A percentile compares a stretch with the other conserved stretches of the same genome.
These are phyloP conservation scores for Coemansia sp. DNA, from an alignment of 192 early-diverging fungal genomes.

Conservation along the genomic window DNA sequence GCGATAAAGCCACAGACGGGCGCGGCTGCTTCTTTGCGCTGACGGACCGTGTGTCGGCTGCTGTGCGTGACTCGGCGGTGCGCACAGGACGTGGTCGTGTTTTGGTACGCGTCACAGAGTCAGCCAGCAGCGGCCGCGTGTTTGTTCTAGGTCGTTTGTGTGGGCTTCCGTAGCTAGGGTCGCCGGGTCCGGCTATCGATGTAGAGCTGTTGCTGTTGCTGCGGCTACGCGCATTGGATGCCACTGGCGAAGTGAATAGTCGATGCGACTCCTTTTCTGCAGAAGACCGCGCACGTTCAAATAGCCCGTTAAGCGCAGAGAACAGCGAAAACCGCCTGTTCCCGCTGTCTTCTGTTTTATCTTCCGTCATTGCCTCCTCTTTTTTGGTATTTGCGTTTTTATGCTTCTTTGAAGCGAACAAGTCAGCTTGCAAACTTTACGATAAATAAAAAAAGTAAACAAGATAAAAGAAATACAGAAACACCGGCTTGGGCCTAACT, in stretches of 20 bases:
- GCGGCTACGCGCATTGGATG: neutral
- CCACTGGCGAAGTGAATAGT: slow-evolving; percentile 21
- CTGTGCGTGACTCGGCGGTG: neutral
- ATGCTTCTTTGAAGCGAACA: too few relatives aligned
- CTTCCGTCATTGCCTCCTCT: neutral
- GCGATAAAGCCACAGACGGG: neutral
- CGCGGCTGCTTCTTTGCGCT: neutral
- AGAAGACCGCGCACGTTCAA: slow-evolving; percentile 45
- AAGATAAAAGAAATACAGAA: too few relatives aligned
- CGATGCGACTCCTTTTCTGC: slow-evolving; percentile 46
- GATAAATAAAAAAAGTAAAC: too few relatives aligned
- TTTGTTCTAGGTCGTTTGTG: slow-evolving; percentile 2
- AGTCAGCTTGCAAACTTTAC: too few relatives aligned
- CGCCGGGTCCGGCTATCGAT: neutral
- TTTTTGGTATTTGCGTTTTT: neutral
- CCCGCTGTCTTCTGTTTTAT: slow-evolving; percentile 9
- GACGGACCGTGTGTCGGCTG: neutral
- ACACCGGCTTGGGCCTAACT: too few relatives aligned
- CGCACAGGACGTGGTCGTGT: slow-evolving; percentile 15
- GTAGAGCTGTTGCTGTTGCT: neutral
- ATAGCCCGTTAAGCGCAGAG: slow-evolving; percentile 37
- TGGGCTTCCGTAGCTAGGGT: neutral
- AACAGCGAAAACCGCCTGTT: slow-evolving; percentile 37
- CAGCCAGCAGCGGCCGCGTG: slow-evolving; percentile 10
- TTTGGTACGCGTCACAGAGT: neutral